Percentiles rank a stretch among this genome's conserved stretches.
Conservation (phyloP, 176 grass and related monocot genomes). For the Elymus sibiricus region DNA sequence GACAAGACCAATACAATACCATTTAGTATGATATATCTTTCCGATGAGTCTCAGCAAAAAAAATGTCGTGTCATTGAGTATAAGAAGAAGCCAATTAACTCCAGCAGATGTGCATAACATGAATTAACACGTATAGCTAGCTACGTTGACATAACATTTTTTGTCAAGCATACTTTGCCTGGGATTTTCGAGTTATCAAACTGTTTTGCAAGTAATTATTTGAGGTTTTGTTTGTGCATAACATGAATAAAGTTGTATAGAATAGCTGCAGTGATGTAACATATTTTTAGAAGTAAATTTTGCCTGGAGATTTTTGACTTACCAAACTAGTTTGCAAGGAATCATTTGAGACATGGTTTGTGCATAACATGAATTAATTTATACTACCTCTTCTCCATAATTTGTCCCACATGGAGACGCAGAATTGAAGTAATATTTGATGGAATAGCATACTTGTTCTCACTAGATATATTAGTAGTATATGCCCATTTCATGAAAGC, state of each 20-base stretch:
- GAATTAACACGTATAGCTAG: not conserved
- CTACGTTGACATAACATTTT: not conserved
- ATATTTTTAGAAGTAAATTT: not conserved
- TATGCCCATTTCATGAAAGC: not conserved
- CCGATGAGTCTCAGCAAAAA: not conserved
- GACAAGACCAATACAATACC: not conserved
- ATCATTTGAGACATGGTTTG: not conserved
- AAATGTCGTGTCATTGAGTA: not conserved
- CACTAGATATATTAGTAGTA: not conserved
- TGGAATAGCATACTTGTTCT: not conserved
- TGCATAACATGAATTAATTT: not conserved
- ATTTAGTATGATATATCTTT: constrained; percentile 9
- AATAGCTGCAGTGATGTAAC: not conserved
- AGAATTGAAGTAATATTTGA: not conserved
- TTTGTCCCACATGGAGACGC: too few species aligned
- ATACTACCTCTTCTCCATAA: not conserved
- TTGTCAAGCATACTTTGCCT: not conserved
- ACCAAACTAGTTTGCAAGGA: not conserved
- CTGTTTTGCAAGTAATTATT: not conserved
- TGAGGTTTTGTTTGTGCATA: not conserved
- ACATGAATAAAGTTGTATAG: not conserved
- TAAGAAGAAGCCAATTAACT: not conserved
- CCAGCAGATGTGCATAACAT: not conserved
- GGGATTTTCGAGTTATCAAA: not conserved
- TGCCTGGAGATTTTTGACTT: not conserved